These are phyloP conservation scores for Fagus crenata DNA, from an alignment of 306 rosid genomes.

Conservation along the genomic window DNA sequence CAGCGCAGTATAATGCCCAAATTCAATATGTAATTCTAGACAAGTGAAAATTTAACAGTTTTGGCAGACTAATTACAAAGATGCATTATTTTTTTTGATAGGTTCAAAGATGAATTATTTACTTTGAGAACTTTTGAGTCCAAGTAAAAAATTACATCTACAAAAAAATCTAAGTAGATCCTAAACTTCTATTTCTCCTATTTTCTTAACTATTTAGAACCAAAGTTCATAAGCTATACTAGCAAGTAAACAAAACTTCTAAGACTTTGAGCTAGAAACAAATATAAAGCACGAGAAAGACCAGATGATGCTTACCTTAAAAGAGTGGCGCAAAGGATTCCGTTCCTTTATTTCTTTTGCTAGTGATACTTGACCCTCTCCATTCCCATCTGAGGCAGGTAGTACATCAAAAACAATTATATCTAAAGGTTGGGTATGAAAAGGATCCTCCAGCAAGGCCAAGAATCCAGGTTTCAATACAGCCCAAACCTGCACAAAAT, in stretches of 20 bases:
- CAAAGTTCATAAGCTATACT: neutral
- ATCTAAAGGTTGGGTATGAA: constrained; percentile 84
- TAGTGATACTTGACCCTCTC: constrained; percentile 73
- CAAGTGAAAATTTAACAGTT: neutral
- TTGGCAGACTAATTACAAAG: neutral
- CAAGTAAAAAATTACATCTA: neutral
- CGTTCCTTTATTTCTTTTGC: constrained; percentile 81
- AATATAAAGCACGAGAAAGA: constrained; percentile 25
- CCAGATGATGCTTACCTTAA: constrained; percentile 57
- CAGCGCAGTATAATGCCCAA: neutral
- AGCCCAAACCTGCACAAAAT: constrained; percentile 82
- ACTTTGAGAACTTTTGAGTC: neutral
- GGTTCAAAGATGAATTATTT: neutral
- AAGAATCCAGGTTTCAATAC: constrained; percentile 94
- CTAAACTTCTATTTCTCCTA: neutral
- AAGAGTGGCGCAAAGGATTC: constrained; percentile 88
- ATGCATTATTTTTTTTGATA: neutral
- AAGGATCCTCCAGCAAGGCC: constrained; percentile 90
- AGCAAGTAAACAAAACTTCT: constrained; percentile 24
- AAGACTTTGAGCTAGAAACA: constrained; percentile 23
- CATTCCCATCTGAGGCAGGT: constrained; percentile 77
- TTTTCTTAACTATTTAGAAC: neutral
- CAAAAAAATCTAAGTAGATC: neutral
- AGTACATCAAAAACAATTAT: constrained; percentile 91
- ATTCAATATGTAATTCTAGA: neutral